Base-by-base conservation (phyloP, 371 early-diverging fungal genomes). In the Batkoa obscura region DNA sequence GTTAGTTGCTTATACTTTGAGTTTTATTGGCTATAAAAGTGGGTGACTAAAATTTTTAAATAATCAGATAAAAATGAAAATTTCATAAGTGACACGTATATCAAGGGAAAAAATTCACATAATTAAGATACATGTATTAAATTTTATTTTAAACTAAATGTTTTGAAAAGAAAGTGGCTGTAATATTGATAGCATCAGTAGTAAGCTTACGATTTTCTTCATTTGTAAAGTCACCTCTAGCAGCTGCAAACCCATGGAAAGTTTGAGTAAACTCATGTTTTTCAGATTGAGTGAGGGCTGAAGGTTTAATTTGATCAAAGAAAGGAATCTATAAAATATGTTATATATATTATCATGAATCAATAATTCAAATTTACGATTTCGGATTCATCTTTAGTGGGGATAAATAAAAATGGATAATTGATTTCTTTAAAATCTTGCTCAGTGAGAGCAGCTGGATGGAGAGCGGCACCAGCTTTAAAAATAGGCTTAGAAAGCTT, bases 241-340 rank as follows among this genome's bases (percentile, higher is more conserved):
- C 71, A 50, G 76, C 80, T 61, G 74, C 75, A 67, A 81, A 84
- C 33, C 83, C 85, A 48, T 84, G 85, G 59, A 45, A 65, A 69
- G 75, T 73, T 55, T 82, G 80, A 60, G 76, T 76, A 58, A 80
- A 84, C 43, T 78, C 72, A 45, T 70, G 64, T 55, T 72, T 64
- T 43, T 68, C 58, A 76, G 63, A 17, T 63, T 58, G 9, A 59
- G 60, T 68, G 71, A 71, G 61, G 68, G 75, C 38, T 65, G 66
- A 23, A 72, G 68, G 64, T 65, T 39, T 55, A 4, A 54, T 35
- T 31, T 45, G 12, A 33, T 36, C 42, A 13, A 31, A 45, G 33
- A 37, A 30, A 12, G 35, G 36, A 49, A 43, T 33, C 43, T 43
- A 31, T n/a, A 23, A 23, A 23, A 23, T 23, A 23, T 23, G 23